These are phyloP conservation scores for Saturnispora galanensis DNA, from an alignment of 805 yeast genomes.

Conservation along the genomic window DNA sequence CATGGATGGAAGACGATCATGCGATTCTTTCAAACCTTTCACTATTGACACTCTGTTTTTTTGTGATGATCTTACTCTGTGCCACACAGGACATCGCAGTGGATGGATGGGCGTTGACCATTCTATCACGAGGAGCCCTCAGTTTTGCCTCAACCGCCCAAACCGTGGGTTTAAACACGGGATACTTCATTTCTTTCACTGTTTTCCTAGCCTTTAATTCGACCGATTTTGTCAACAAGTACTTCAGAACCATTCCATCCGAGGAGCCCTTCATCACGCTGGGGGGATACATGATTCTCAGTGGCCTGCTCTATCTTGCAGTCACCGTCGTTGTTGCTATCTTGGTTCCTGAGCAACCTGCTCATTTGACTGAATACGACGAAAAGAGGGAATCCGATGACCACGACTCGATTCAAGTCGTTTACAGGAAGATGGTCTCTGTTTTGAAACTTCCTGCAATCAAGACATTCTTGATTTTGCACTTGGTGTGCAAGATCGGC, in stretches of 20 bases:
- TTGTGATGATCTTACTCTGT: slow-evolving; percentile 72
- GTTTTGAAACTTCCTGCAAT: slow-evolving; percentile 65
- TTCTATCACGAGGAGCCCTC: slow-evolving; percentile 64
- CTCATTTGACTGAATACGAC: slow-evolving; percentile 26
- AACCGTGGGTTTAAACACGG: slow-evolving; percentile 88
- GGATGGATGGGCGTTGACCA: slow-evolving; percentile 97
- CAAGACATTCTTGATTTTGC: slow-evolving; percentile 62
- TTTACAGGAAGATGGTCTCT: slow-evolving; percentile 56
- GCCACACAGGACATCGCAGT: slow-evolving; percentile 99
- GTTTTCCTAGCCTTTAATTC: slow-evolving; percentile 86
- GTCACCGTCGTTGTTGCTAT: slow-evolving; percentile 55
- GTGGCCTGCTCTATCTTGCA: slow-evolving; percentile 63
- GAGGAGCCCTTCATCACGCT: slow-evolving; percentile 61
- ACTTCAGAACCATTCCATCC: slow-evolving; percentile 51
- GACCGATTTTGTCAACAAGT: slow-evolving; percentile 84
- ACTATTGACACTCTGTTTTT: slow-evolving; percentile 60
- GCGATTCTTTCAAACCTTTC: slow-evolving; percentile 39
- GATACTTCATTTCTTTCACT: slow-evolving; percentile 86
- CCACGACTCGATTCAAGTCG: slow-evolving; percentile 22
- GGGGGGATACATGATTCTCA: slow-evolving; percentile 64
- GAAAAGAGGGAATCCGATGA: not conserved
- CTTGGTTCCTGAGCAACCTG: slow-evolving; percentile 65
- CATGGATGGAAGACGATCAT: slow-evolving; percentile 31
- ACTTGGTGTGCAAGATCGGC: slow-evolving; percentile 76
- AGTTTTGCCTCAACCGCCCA: slow-evolving; percentile 96